phyloP scores from a whole-genome alignment of 805 yeast genomes.

The Teunomyces lycoperdinae region DNA sequence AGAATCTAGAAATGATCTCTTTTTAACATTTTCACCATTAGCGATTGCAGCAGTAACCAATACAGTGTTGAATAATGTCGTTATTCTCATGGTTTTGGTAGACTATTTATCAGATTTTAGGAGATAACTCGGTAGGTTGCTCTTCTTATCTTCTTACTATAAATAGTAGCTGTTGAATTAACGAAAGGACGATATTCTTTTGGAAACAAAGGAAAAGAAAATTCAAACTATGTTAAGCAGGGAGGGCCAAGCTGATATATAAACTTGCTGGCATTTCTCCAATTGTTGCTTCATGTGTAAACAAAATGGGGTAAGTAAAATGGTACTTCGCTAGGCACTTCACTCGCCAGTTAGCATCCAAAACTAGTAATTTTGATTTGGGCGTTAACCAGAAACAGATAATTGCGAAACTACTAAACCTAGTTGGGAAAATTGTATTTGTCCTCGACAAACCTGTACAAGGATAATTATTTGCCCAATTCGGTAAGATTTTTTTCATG shows the following conservation, averaged over 20 bases:
- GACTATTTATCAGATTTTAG: conserved; percentile 1
- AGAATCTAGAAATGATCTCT: conserved; percentile 11
- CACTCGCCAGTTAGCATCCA: not conserved
- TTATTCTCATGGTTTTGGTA: conserved; percentile 20
- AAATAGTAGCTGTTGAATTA: conserved; percentile 1
- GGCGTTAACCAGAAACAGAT: conserved; percentile 3
- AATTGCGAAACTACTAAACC: conserved; percentile 1
- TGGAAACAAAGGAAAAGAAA: conserved; percentile 8
- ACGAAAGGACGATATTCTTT: conserved; percentile 6
- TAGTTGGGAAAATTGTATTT: conserved; percentile 1
- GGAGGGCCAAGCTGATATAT: not conserved
- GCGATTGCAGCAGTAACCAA: conserved; percentile 24
- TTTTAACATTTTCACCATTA: conserved; percentile 10
- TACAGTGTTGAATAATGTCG: conserved; percentile 20
- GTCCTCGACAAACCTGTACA: not conserved
- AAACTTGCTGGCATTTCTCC: conserved; percentile 2
- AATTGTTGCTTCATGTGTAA: too few relatives aligned
- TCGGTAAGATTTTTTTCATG: not conserved
- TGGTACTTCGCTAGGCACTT: not conserved
- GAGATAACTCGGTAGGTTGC: not conserved
- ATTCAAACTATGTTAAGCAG: not conserved
- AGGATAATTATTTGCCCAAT: not conserved
- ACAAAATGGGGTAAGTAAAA: not conserved
- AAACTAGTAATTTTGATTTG: not conserved
- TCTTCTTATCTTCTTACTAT: conserved; percentile 6